phyloP scores from a whole-genome alignment of 805 yeast species.

The Saccharomycopsis capsularis region DNA sequence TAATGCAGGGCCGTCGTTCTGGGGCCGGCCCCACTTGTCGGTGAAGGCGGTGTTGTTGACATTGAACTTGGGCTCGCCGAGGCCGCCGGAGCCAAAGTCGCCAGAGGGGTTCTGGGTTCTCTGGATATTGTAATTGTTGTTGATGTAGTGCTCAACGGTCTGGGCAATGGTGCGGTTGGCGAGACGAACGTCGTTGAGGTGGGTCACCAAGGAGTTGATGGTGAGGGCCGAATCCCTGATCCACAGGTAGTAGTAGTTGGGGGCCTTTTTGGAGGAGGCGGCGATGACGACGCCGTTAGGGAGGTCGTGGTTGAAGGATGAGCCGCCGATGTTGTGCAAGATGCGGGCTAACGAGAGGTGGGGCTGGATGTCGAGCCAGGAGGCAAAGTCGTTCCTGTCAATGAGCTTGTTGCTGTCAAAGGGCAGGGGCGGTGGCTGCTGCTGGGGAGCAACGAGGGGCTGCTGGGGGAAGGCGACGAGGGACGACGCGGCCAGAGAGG shows the following conservation, averaged over 20 bases:
- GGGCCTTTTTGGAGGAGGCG: constrained; percentile 62
- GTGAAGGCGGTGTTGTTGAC: constrained; percentile 57
- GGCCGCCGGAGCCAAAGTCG: constrained; percentile 41
- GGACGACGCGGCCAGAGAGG: no score
- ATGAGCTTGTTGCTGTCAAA: background rate
- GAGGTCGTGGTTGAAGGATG: constrained; percentile 32
- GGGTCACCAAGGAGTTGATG: constrained; percentile 53
- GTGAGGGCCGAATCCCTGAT: constrained; percentile 84
- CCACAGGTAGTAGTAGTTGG: constrained; percentile 90
- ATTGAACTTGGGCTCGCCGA: constrained; percentile 88
- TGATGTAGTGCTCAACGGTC: constrained; percentile 54
- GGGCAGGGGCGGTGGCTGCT: no score
- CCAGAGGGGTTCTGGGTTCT: constrained; percentile 67
- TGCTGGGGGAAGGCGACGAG: no score
- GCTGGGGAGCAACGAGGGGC: no score
- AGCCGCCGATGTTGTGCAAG: constrained; percentile 44
- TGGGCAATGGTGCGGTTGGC: constrained; percentile 26
- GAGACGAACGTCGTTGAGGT: constrained; percentile 38
- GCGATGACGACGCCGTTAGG: constrained; percentile 74
- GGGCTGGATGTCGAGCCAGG: constrained; percentile 41
- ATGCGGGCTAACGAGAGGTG: constrained; percentile 36
- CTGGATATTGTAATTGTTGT: constrained; percentile 54
- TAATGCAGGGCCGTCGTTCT: constrained; percentile 89
- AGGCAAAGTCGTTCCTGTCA: constrained; percentile 29
- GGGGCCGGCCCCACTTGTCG: constrained; percentile 89